A percentile compares a stretch with the other conserved stretches of the same genome.
Conservation (phyloP, 169 alveolate genomes). For the Babesia sp. region DNA sequence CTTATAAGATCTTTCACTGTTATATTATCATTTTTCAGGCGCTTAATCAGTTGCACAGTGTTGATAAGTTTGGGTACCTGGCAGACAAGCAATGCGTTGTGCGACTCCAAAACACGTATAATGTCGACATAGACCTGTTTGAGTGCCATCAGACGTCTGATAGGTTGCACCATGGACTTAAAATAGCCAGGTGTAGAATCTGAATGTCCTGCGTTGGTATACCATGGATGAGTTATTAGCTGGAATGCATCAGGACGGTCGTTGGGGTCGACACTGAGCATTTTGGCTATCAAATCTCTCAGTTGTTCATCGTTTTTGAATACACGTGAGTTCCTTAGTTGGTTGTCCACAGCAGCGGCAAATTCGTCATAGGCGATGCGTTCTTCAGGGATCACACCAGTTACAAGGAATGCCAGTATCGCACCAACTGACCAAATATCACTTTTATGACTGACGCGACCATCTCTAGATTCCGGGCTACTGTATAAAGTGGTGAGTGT, state of each 20-base stretch:
- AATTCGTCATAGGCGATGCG: slow-evolving; percentile 5
- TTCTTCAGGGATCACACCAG: slow-evolving; percentile 49
- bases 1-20: background rate
- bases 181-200: background rate
- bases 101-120: slow-evolving; percentile 37
- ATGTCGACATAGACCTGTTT: slow-evolving; percentile 32
- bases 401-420: slow-evolving; percentile 49
- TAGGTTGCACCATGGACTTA: slow-evolving; percentile 7
- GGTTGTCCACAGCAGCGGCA: background rate
- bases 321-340: background rate
- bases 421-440: slow-evolving; percentile 65
- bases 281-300: slow-evolving; percentile 35
- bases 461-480: slow-evolving; percentile 48
- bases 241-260: slow-evolving; percentile 55
- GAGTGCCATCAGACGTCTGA: slow-evolving; percentile 20
- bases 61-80: slow-evolving; percentile 27
- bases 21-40: slow-evolving; percentile 8
- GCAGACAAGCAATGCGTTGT: slow-evolving; percentile 22
- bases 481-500: slow-evolving; percentile 12
- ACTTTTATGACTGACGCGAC: slow-evolving; percentile 25
- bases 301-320: slow-evolving; percentile 44
- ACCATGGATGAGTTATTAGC: slow-evolving; percentile 59
- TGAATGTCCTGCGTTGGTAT: background rate
- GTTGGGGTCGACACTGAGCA: slow-evolving; percentile 32
- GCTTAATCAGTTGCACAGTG: slow-evolving; percentile 28